phyloP scores from a whole-genome alignment of 2,329 filamentous ascomycete genomes.

The Xylariaceae sp. region DNA sequence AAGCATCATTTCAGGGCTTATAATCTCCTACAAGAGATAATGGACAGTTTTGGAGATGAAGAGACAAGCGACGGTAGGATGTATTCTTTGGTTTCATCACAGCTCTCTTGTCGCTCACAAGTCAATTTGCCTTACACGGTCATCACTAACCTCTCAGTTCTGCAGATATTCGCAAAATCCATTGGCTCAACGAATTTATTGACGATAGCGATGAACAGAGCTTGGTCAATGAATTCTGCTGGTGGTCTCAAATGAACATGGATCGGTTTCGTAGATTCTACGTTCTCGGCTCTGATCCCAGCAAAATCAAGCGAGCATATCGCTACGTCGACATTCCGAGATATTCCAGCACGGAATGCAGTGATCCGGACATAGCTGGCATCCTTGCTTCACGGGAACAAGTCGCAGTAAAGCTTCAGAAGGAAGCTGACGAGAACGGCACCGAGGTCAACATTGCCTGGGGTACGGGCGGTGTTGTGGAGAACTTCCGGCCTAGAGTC shows the following conservation, averaged over 20 bases:
- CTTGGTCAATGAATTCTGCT: constrained; percentile 68
- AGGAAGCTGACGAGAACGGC: constrained; percentile 13
- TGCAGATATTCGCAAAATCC: constrained; percentile 43
- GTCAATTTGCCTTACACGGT: neutral
- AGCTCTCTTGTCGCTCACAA: neutral
- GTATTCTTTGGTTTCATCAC: neutral
- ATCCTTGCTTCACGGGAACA: constrained; percentile 20
- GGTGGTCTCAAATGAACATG: constrained; percentile 59
- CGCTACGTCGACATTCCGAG: constrained; percentile 45
- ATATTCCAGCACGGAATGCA: constrained; percentile 46
- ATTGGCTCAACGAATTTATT: constrained; percentile 56
- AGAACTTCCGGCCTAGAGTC: neutral
- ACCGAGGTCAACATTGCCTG: constrained; percentile 21
- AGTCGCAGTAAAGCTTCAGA: constrained; percentile 15
- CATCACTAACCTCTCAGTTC: neutral
- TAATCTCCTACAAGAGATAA: constrained; percentile 39
- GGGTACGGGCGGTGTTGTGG: neutral
- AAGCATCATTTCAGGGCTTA: constrained; percentile 33
- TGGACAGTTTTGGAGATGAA: constrained; percentile 41
- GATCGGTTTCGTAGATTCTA: constrained; percentile 61
- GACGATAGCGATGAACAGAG: constrained; percentile 67
- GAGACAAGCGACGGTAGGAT: constrained; percentile 40
- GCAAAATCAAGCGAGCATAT: constrained; percentile 37
- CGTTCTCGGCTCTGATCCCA: constrained; percentile 57
- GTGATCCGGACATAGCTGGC: constrained; percentile 46